These are phyloP conservation scores for Turnera subulata DNA, from an alignment of 345 rosid species.

Conservation along the genomic window DNA sequence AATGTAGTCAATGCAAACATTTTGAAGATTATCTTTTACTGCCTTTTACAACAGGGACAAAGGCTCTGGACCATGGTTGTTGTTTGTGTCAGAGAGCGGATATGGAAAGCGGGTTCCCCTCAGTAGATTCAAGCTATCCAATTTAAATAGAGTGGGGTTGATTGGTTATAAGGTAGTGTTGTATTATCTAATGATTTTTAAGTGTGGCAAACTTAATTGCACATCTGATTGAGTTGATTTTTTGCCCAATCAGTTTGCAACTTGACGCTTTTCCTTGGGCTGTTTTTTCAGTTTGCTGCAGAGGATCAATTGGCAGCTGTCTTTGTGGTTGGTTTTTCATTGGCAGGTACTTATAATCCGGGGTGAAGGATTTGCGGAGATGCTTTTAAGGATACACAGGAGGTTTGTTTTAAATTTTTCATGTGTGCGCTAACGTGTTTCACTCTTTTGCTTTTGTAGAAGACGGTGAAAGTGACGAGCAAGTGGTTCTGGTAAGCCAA, in stretches of 20 bases:
- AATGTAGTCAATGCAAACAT: too few relatives aligned
- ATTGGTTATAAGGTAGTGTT: conserved; percentile 70
- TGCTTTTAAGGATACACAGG: background rate
- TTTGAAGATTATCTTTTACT: too few relatives aligned
- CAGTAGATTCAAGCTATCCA: conserved; percentile 54
- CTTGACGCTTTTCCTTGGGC: background rate
- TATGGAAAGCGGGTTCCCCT: conserved; percentile 91
- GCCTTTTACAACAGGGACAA: conserved; percentile 28
- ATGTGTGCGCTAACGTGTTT: conserved; percentile 1
- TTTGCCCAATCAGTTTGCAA: background rate
- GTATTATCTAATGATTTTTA: background rate
- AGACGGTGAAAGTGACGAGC: conserved; percentile 92
- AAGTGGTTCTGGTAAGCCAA: conserved; percentile 91
- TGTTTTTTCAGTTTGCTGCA: conserved; percentile 49
- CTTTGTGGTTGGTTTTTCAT: conserved; percentile 82
- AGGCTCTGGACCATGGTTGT: conserved; percentile 77
- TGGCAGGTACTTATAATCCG: conserved; percentile 50
- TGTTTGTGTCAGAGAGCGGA: conserved; percentile 85
- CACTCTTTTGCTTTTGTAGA: conserved; percentile 32
- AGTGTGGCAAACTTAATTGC: background rate
- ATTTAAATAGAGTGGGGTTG: conserved; percentile 76
- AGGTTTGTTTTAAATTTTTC: background rate
- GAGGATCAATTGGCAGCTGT: conserved; percentile 84
- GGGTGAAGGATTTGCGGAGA: background rate
- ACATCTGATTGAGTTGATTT: background rate